Percentiles rank a stretch among this genome's conserved stretches.
These are phyloP conservation scores for Ceraceosorus bombacis DNA, from an alignment of 1,284 basidiomycete species.

Conservation along the genomic window DNA sequence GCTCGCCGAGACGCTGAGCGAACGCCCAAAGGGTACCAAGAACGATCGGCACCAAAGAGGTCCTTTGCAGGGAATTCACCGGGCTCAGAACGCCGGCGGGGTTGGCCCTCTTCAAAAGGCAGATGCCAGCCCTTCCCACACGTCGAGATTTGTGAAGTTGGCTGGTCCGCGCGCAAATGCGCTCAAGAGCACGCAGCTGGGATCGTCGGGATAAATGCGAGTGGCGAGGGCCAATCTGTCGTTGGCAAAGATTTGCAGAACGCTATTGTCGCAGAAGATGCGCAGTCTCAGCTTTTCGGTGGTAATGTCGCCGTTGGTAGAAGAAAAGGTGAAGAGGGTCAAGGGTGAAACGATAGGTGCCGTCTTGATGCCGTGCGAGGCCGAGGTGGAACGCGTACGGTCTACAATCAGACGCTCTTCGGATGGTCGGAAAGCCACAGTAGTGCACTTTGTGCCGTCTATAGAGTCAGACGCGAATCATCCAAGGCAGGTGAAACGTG, in stretches of 20 bases:
- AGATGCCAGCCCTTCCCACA: neutral
- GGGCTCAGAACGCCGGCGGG: no score
- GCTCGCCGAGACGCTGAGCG: no score
- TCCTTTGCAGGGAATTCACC: no score
- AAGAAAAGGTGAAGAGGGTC: constrained; percentile 4
- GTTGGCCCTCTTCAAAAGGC: neutral
- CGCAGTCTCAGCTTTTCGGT: constrained; percentile 16
- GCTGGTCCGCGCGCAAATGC: constrained; percentile 14
- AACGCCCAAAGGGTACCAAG: no score
- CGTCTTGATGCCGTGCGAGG: constrained; percentile 17
- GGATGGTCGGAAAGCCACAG: constrained; percentile 12
- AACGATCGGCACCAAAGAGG: no score
- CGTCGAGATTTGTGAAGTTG: neutral
- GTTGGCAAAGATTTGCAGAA: constrained; percentile 34
- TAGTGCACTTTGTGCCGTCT: constrained; percentile 17
- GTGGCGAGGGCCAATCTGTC: constrained; percentile 25
- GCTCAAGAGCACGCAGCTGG: constrained; percentile 12
- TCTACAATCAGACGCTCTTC: constrained; percentile 19
- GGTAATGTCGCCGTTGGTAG: neutral
- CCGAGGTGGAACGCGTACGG: constrained; percentile 17
- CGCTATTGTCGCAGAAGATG: constrained; percentile 32
- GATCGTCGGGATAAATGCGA: constrained; percentile 25
- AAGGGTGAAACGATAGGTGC: constrained; percentile 12
- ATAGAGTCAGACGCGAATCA: neutral
- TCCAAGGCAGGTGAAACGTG: neutral